These are phyloP conservation scores for Epithele typhae DNA, from an alignment of 768 basidiomycete species.

Conservation along the genomic window DNA sequence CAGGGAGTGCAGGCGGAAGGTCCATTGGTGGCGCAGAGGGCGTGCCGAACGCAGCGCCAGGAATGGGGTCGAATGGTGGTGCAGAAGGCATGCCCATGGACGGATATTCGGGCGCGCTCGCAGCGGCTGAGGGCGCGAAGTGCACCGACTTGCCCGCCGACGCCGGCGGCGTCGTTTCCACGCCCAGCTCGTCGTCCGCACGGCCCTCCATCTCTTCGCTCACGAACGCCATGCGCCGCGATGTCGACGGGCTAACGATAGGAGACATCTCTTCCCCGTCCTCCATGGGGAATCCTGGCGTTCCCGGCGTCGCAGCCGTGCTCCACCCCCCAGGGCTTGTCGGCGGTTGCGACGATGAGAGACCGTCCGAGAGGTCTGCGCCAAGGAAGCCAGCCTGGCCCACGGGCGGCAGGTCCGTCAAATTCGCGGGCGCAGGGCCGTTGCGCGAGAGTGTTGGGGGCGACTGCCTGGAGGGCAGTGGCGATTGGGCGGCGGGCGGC, in stretches of 20 bases:
- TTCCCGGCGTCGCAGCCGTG: conserved; percentile 72
- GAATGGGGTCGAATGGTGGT: conserved; percentile 17
- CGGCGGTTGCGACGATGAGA: conserved; percentile 18
- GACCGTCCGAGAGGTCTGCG: conserved; percentile 21
- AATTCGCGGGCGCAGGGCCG: conserved; percentile 10
- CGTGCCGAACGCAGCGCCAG: conserved; percentile 22
- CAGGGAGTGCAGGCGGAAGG: conserved; percentile 15
- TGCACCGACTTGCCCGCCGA: conserved; percentile 33
- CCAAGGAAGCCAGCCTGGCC: conserved; percentile 5
- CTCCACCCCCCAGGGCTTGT: conserved; percentile 66
- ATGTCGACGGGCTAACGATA: conserved; percentile 5
- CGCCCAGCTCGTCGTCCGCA: conserved; percentile 27
- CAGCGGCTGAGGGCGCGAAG: conserved; percentile 44
- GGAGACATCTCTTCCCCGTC: conserved; percentile 12
- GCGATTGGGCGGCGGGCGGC: conserved; percentile 10
- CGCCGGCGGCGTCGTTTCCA: conserved; percentile 10
- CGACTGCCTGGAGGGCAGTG: not conserved
- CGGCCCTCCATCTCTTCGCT: conserved; percentile 40
- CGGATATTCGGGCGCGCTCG: conserved; percentile 23
- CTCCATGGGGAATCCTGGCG: conserved; percentile 23
- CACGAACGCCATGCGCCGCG: conserved; percentile 28
- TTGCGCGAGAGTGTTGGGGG: conserved; percentile 11
- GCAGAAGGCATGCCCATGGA: not conserved
- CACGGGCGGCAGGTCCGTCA: conserved; percentile 9
- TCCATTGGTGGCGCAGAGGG: conserved; percentile 13